Conservation (phyloP, 2,329 filamentous ascomycete species). For the Juglanconis sp. region DNA sequence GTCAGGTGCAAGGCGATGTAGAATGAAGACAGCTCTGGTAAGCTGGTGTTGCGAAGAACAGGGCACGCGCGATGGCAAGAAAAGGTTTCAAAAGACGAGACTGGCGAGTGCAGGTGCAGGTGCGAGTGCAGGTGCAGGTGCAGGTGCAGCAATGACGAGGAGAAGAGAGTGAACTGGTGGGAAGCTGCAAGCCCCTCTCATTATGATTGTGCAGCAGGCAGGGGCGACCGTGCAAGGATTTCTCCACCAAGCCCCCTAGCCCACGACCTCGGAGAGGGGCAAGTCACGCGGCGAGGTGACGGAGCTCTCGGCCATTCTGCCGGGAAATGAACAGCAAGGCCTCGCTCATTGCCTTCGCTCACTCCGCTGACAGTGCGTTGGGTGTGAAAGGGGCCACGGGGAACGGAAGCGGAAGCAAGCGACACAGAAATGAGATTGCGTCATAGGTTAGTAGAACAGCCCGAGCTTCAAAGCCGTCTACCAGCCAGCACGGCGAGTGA, state of each 20-base stretch:
- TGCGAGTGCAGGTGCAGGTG: background rate
- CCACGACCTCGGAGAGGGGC: slow-evolving; percentile 6
- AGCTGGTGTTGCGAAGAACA: background rate
- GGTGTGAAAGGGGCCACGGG: background rate
- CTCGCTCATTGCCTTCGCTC: background rate
- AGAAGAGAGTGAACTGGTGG: background rate
- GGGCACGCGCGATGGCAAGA: background rate
- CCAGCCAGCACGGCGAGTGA: background rate
- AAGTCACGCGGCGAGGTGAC: slow-evolving; percentile 5
- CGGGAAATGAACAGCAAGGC: background rate
- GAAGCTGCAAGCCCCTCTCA: slow-evolving; percentile 1
- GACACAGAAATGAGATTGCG: slow-evolving; percentile 10
- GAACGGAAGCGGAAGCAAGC: background rate
- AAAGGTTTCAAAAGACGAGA: background rate
- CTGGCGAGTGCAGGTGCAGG: background rate
- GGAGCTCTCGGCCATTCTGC: background rate
- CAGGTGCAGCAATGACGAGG: background rate
- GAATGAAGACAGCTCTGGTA: background rate
- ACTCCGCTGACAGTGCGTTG: background rate
- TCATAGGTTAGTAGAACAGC: slow-evolving; percentile 11
- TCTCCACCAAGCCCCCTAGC: slow-evolving; percentile 1
- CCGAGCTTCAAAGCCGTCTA: background rate
- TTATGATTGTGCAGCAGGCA: slow-evolving; percentile 7
- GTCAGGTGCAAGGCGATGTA: slow-evolving; percentile 8
- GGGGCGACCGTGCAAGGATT: slow-evolving; percentile 9